A percentile compares a stretch with the other conserved stretches of the same genome.
Evolutionary conservation across 192 early-diverging fungal genomes (phyloP).

Genomic region (Cetraspora pellucida): DNA sequence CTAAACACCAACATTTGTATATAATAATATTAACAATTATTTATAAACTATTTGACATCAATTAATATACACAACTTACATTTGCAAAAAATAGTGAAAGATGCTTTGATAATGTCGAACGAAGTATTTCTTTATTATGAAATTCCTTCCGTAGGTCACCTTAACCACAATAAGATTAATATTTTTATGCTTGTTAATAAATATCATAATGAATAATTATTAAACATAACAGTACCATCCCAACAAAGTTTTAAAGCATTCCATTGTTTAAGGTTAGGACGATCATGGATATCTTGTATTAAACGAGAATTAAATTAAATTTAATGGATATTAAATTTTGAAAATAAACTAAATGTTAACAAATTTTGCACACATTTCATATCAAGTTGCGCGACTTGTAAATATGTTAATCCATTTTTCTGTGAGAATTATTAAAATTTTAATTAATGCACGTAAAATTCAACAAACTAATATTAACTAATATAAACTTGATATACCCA

Average conservation of each 20-base stretch:
- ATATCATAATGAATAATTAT: too few species aligned
- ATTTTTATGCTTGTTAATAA: background rate
- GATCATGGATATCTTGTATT: slow-evolving; percentile 36
- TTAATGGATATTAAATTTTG: background rate
- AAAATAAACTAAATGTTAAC: background rate
- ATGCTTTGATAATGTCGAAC: slow-evolving; percentile 35
- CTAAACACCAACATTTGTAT: slow-evolving; percentile 16
- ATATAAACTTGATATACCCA: slow-evolving; percentile 1
- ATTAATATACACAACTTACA: slow-evolving; percentile 31
- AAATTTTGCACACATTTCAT: slow-evolving; percentile 28
- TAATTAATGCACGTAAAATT: slow-evolving; percentile 7
- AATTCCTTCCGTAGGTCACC: background rate
- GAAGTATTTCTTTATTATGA: slow-evolving; percentile 30
- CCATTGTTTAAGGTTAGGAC: slow-evolving; percentile 43
- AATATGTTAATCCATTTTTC: slow-evolving; percentile 38
- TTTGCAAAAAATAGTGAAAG: slow-evolving; percentile 42
- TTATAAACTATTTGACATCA: background rate
- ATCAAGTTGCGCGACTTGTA: slow-evolving; percentile 47
- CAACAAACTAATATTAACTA: slow-evolving; percentile 26
- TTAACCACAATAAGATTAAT: background rate
- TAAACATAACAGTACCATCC: background rate
- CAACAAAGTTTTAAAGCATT: slow-evolving; percentile 39
- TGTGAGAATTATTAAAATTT: background rate
- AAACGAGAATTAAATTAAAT: background rate
- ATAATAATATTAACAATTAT: background rate